phyloP scores from a whole-genome alignment of 352 stramenopile genomes.

The Pythium diclinum region DNA sequence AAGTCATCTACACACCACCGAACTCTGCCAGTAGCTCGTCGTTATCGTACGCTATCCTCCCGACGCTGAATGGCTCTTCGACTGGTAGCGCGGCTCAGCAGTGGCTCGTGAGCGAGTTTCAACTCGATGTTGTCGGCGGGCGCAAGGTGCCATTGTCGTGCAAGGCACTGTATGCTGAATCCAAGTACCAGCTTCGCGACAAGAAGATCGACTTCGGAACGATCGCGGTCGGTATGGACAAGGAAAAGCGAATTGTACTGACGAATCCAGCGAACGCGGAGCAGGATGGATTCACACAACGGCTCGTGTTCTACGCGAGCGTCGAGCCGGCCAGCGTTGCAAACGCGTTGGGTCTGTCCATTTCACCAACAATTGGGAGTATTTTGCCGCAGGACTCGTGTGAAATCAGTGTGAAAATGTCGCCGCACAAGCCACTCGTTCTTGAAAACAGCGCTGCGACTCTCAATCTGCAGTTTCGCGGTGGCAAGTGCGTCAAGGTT shows the following conservation, averaged over 20 bases:
- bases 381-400: constrained; percentile 50
- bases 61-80: background rate
- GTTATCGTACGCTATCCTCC: constrained; percentile 8
- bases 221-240: constrained; percentile 74
- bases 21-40: constrained; percentile 5
- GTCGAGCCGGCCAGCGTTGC: constrained; percentile 45
- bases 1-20: constrained; percentile 57
- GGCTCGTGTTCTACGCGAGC: constrained; percentile 54
- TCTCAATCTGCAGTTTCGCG: constrained; percentile 67
- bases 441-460: constrained; percentile 36
- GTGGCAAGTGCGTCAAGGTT: constrained; percentile 64
- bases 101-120: constrained; percentile 45
- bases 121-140: constrained; percentile 55
- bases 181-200: constrained; percentile 54
- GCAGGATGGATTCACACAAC: constrained; percentile 16
- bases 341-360: constrained; percentile 38
- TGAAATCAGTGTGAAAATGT: constrained; percentile 53
- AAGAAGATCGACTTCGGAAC: constrained; percentile 83
- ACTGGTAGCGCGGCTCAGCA: background rate
- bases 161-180: constrained; percentile 47
- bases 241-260: constrained; percentile 51
- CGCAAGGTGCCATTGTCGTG: constrained; percentile 44
- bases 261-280: constrained; percentile 31
- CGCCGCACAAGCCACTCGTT: constrained; percentile 46
- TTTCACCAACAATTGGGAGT: constrained; percentile 38